Percentiles rank a stretch among this genome's conserved stretches.
These are phyloP conservation scores for Thamnidium elegans DNA, from an alignment of 192 early-diverging fungal genomes.

Conservation along the genomic window DNA sequence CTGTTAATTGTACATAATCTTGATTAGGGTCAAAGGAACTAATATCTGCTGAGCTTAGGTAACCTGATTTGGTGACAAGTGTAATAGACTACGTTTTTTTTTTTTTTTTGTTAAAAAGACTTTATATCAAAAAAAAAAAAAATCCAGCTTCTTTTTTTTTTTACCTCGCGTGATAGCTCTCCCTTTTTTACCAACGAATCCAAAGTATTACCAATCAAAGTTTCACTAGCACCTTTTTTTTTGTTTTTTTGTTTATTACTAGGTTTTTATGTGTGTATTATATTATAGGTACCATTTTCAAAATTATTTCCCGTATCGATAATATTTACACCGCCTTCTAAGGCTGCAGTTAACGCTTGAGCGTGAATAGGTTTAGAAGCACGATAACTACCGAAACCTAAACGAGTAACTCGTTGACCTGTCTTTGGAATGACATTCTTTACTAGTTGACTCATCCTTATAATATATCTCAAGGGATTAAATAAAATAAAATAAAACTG, in stretches of 20 bases:
- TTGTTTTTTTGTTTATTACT: slow-evolving; percentile 12
- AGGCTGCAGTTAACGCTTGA: slow-evolving; percentile 51
- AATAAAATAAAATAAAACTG: background rate
- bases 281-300: slow-evolving; percentile 48
- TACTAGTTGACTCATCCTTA: background rate
- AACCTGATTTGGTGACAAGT: slow-evolving; percentile 52
- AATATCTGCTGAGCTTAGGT: slow-evolving; percentile 30
- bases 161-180: background rate
- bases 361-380: slow-evolving; percentile 41
- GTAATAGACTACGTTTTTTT: slow-evolving; percentile 36
- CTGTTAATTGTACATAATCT: slow-evolving; percentile 43
- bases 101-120: background rate
- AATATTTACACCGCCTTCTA: slow-evolving; percentile 63
- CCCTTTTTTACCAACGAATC: slow-evolving; percentile 13
- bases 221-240: slow-evolving; percentile 52
- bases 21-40: slow-evolving; percentile 11
- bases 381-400: slow-evolving; percentile 70
- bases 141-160: slow-evolving; percentile 5
- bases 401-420: slow-evolving; percentile 42
- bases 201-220: slow-evolving; percentile 53
- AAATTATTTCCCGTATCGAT: slow-evolving; percentile 75
- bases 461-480: background rate
- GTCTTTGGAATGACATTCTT: slow-evolving; percentile 12
- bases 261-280: background rate
- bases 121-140: too few relatives aligned